Evolutionary conservation across 768 basidiomycete species (phyloP).

Genomic region (Auricularia sp.): DNA sequence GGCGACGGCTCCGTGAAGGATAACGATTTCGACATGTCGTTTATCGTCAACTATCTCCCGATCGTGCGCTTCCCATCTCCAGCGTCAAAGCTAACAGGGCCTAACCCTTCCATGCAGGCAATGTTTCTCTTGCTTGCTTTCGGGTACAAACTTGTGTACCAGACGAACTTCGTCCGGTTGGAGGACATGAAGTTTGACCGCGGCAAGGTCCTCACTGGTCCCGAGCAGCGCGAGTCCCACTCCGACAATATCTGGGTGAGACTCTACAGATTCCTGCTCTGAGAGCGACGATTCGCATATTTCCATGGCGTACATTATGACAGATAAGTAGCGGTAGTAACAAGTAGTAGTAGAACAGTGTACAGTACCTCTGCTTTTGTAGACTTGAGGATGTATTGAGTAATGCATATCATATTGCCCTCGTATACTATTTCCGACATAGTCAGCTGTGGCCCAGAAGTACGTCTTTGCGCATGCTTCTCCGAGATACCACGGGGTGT

Average conservation of each 20-base stretch:
- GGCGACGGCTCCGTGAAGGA: not conserved
- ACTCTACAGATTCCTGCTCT: not conserved
- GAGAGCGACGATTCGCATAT: not conserved
- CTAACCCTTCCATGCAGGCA: not conserved
- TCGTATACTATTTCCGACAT: too few species aligned
- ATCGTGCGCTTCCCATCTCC: not conserved
- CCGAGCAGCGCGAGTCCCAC: not conserved
- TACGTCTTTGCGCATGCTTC: too few species aligned
- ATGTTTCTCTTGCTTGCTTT: not conserved
- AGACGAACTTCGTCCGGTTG: not conserved
- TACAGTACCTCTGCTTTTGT: too few species aligned
- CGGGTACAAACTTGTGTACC: conserved; percentile 5
- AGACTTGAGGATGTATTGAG: too few species aligned
- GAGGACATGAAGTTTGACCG: not conserved
- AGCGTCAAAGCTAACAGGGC: too few species aligned
- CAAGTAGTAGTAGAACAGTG: not conserved
- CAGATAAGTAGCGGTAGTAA: not conserved
- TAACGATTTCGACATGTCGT: not conserved
- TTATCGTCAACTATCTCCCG: not conserved
- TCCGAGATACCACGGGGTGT: too few species aligned
- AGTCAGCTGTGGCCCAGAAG: too few species aligned
- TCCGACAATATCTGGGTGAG: not conserved
- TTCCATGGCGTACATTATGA: not conserved
- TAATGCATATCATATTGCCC: too few species aligned
- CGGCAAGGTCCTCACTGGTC: not conserved